These are phyloP conservation scores for Penicillium bovifimosum DNA, from an alignment of 495 filamentous ascomycete species.

Conservation along the genomic window DNA sequence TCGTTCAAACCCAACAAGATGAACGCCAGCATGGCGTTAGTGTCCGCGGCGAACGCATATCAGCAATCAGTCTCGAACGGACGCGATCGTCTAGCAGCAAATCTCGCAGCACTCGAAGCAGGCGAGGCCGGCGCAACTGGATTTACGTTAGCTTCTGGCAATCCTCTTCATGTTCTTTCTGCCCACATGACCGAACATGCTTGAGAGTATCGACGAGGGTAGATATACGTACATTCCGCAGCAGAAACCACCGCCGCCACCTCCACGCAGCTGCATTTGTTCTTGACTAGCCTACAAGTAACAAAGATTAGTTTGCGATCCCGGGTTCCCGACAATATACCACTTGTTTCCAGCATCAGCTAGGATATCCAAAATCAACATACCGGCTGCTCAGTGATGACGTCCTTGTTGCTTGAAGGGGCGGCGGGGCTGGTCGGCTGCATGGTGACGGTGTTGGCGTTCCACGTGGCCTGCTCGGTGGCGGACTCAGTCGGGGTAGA, in stretches of 20 bases:
- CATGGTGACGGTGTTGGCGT: constrained; percentile 38
- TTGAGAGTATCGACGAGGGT: not conserved
- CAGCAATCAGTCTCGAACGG: not conserved
- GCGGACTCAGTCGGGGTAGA: constrained; percentile 25
- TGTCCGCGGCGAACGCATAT: not conserved
- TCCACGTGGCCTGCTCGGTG: constrained; percentile 25
- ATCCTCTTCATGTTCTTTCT: constrained; percentile 2
- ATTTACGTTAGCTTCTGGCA: constrained; percentile 5
- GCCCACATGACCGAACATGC: not conserved
- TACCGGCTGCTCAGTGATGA: constrained; percentile 39
- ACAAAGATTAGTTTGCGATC: constrained; percentile 6
- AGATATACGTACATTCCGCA: constrained; percentile 38
- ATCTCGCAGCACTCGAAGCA: constrained; percentile 44
- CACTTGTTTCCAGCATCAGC: not conserved
- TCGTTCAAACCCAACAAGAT: not conserved
- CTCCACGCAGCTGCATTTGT: constrained; percentile 40
- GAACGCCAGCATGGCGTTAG: not conserved
- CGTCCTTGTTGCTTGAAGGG: constrained; percentile 22
- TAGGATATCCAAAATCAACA: not conserved
- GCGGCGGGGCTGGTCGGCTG: constrained; percentile 36
- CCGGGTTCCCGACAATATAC: not conserved
- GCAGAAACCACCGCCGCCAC: constrained; percentile 38
- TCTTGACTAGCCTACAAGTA: constrained; percentile 27
- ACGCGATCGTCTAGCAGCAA: constrained; percentile 33
- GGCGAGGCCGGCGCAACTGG: constrained; percentile 39